These are phyloP conservation scores for Colletotrichum somersetense DNA, from an alignment of 2,329 filamentous ascomycete species.

Conservation along the genomic window DNA sequence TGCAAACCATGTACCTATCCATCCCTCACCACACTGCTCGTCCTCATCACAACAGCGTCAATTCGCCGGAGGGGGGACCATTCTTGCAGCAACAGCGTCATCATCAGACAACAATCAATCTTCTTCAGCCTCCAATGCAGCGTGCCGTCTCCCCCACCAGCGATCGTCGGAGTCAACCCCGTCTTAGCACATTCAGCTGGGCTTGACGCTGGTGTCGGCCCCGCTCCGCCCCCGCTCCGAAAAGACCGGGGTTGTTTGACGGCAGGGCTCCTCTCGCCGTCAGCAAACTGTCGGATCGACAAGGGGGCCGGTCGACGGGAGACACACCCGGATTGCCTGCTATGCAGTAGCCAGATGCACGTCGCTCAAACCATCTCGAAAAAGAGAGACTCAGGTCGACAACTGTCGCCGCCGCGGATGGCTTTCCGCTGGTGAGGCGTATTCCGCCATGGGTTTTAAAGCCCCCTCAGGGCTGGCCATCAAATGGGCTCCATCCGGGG, in stretches of 20 bases:
- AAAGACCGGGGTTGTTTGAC: constrained; percentile 10
- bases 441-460: constrained; percentile 3
- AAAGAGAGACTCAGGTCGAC: not conserved
- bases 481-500: constrained; percentile 14
- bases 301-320: constrained; percentile 23
- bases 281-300: not conserved
- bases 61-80: constrained; percentile 8
- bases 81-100: not conserved
- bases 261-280: constrained; percentile 3
- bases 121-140: no score
- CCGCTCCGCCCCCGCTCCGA: no score
- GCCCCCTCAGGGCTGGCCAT: constrained; percentile 7
- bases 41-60: constrained; percentile 14
- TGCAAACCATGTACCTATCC: not conserved
- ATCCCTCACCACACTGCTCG: not conserved
- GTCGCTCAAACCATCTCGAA: constrained; percentile 30
- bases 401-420: not conserved
- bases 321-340: constrained; percentile 11
- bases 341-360: constrained; percentile 27
- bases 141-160: not conserved
- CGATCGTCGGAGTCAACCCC: not conserved
- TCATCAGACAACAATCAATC: no score
- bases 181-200: constrained; percentile 13
- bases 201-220: not conserved
- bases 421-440: constrained; percentile 8